Base-by-base conservation (phyloP, 805 yeast species). In the Komagataella kurtzmanii region DNA sequence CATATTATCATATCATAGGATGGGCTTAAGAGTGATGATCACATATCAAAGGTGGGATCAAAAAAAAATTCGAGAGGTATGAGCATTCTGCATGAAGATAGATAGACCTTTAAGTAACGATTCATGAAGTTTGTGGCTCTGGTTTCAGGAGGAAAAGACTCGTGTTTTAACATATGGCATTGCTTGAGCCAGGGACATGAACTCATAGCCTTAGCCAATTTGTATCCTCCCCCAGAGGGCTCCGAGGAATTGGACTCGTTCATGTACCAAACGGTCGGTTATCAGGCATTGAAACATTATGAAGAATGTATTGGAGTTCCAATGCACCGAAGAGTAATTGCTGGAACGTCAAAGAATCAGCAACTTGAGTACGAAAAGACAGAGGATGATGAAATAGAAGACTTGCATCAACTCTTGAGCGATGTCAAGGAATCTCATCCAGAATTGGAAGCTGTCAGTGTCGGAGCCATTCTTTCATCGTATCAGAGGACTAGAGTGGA, bases 221-320 rank as follows among this genome's bases (percentile, higher is more conserved):
- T 93, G 54, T 79, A 80, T 59, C 97, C 97, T 1, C 73, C 74
- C 1, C 40, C 40, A 8, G 40, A 14, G 40, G 65, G 63, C 40
- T 59, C 72, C 57, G 69, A 66, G 51, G 99, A 93, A 64, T 68
- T 93, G 51, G 97, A 93, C 64, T 87, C 96, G 51, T 91, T 84
- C 62, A 93, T 93, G 99, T 93, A 87, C 65, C 99, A 93, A 66
- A 93, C 99, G 0, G 98, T 93, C 6, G 99, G 99, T 0, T 93
- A 86, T 64, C 87, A 85, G 55, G 78, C 85, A 3, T 72, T 93
- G 2, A 74, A 77, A 0, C 65, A 70, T 51, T 88, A 90, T 60
- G 69, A 76, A 2, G 73, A 81, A 54, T 86, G 96, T 59, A 68
- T 86, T 46, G 90, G 80, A 6, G 79, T 85, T 1, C 98, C 99